Conservation (phyloP, 495 filamentous ascomycete species). For the Hyphodiscus hymeniophilus region DNA sequence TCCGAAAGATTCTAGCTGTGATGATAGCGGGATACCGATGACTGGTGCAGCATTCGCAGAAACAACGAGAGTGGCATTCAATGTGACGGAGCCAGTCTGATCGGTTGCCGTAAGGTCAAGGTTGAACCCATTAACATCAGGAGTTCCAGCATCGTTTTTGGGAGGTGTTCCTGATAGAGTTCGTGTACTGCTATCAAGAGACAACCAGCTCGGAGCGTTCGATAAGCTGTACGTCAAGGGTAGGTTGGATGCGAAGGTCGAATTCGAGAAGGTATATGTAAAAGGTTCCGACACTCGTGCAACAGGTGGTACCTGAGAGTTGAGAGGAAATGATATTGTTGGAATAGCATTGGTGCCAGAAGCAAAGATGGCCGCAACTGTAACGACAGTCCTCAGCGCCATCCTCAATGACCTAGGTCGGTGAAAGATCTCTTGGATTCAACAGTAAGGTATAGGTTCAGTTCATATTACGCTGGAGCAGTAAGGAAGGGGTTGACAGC, state of each 20-base stretch:
- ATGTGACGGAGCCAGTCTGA: constrained; percentile 37
- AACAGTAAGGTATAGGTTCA: not conserved
- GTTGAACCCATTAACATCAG: constrained; percentile 40
- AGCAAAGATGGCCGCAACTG: not conserved
- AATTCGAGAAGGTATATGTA: constrained; percentile 51
- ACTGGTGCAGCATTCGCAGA: constrained; percentile 43
- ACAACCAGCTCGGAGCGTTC: constrained; percentile 56
- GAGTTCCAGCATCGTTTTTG: constrained; percentile 37
- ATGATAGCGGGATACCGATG: constrained; percentile 15
- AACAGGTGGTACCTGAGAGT: constrained; percentile 65
- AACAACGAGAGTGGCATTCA: constrained; percentile 48
- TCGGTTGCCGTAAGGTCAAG: constrained; percentile 47
- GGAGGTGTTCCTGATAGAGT: constrained; percentile 53
- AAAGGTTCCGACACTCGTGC: constrained; percentile 51
- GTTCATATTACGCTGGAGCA: not conserved
- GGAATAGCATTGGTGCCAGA: constrained; percentile 22
- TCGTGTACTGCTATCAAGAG: constrained; percentile 45
- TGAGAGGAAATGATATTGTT: constrained; percentile 53
- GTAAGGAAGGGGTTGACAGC: no score
- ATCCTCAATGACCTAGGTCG: not conserved
- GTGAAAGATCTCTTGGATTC: not conserved
- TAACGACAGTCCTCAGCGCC: constrained; percentile 1
- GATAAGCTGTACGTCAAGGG: constrained; percentile 49
- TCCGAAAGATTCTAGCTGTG: constrained; percentile 11
- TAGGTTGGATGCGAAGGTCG: constrained; percentile 50